Percentiles rank a stretch among this genome's conserved stretches.
Evolutionary conservation across 2,329 filamentous ascomycete genomes (phyloP).

Genomic region (Orbilia ellipsospora): DNA sequence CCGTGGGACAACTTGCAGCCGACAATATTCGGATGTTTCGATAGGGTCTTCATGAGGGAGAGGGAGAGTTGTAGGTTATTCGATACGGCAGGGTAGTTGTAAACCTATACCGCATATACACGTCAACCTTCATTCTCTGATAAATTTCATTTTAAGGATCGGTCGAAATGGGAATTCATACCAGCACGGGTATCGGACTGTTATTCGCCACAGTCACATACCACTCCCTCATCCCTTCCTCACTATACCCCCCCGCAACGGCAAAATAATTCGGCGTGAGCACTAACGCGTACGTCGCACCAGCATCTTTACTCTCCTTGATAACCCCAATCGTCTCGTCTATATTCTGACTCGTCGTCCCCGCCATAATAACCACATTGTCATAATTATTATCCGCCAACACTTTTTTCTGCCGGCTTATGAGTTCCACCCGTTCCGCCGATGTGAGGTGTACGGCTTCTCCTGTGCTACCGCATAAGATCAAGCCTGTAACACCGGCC

Average conservation of each 20-base stretch:
- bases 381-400: constrained; percentile 69
- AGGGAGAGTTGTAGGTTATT: constrained; percentile 73
- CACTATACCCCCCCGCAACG: constrained; percentile 65
- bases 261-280: constrained; percentile 75
- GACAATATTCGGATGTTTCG: constrained; percentile 74
- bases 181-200: constrained; percentile 71
- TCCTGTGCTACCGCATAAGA: constrained; percentile 73
- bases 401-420: constrained; percentile 69
- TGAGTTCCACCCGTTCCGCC: constrained; percentile 69
- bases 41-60: constrained; percentile 69
- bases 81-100: constrained; percentile 75
- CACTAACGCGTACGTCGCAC: constrained; percentile 72
- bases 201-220: constrained; percentile 71
- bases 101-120: constrained; percentile 59
- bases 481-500: constrained; percentile 71
- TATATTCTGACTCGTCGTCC: constrained; percentile 72
- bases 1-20: constrained; percentile 77
- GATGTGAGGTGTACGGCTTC: constrained; percentile 72
- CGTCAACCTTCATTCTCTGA: neutral
- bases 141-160: neutral
- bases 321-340: constrained; percentile 72
- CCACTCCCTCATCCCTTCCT: constrained; percentile 72
- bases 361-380: constrained; percentile 72
- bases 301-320: constrained; percentile 64
- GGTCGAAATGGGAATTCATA: constrained; percentile 60